Conservation (phyloP, 2,329 filamentous ascomycete genomes). For the Pleurostoma richardsiae region DNA sequence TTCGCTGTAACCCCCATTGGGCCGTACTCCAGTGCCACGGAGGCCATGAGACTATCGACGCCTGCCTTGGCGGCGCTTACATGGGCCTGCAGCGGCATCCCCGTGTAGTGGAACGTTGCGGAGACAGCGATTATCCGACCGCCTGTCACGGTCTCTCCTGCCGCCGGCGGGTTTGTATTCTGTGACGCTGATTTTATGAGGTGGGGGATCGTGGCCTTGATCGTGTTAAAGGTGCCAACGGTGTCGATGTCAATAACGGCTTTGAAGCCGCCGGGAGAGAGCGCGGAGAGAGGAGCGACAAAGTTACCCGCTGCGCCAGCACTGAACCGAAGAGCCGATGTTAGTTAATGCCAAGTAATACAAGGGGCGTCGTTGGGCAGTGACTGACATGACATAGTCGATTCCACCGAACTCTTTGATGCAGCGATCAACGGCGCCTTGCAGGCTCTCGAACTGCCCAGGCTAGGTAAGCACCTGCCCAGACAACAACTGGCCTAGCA, state of each 20-base stretch:
- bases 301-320: conserved; percentile 97
- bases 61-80: conserved; percentile 89
- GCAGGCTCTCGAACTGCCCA: conserved; percentile 53
- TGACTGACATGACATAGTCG: conserved; percentile 83
- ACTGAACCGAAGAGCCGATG: conserved; percentile 33
- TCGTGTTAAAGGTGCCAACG: conserved; percentile 86
- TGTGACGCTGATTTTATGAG: conserved; percentile 68
- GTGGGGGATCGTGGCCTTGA: conserved; percentile 85
- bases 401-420: conserved; percentile 79
- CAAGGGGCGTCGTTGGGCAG: background rate
- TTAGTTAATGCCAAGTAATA: conserved; percentile 1
- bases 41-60: conserved; percentile 77
- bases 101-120: conserved; percentile 87
- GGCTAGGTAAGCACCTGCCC: background rate
- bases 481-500: too few species aligned
- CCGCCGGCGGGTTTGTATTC: conserved; percentile 52
- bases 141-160: conserved; percentile 55
- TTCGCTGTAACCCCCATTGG: conserved; percentile 84
- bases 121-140: conserved; percentile 88
- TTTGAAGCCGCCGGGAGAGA: conserved; percentile 89
- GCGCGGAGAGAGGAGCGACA: conserved; percentile 74
- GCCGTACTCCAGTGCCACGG: conserved; percentile 82
- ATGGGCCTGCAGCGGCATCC: conserved; percentile 80
- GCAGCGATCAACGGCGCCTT: conserved; percentile 72
- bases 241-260: conserved; percentile 95